Percentiles rank a stretch among this genome's conserved stretches.
These are phyloP conservation scores for Aspergillus hortae DNA, from an alignment of 2,329 filamentous ascomycete species.

Conservation along the genomic window DNA sequence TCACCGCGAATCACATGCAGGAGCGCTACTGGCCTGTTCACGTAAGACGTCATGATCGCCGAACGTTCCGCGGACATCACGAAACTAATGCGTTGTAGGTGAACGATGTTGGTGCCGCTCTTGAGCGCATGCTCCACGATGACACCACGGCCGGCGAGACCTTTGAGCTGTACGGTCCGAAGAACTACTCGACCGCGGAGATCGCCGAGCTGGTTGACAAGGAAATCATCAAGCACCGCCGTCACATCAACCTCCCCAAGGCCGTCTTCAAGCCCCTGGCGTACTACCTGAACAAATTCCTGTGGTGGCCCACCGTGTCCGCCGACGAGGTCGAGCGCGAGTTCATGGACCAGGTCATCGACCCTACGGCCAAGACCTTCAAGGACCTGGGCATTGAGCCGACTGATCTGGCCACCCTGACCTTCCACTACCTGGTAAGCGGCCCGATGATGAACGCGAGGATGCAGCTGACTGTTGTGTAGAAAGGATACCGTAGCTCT, in stretches of 20 bases:
- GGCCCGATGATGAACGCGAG: neutral
- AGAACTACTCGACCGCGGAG: slow-evolving; percentile 83
- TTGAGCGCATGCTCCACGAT: slow-evolving; percentile 87
- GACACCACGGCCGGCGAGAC: slow-evolving; percentile 88
- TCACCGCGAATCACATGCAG: slow-evolving; percentile 91
- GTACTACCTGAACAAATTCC: slow-evolving; percentile 68
- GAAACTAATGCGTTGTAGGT: slow-evolving; percentile 49
- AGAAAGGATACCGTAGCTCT: slow-evolving; percentile 88
- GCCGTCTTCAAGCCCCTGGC: slow-evolving; percentile 71
- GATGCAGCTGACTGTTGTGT: slow-evolving; percentile 18
- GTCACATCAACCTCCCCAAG: slow-evolving; percentile 90
- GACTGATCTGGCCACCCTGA: slow-evolving; percentile 78
- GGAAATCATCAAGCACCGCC: slow-evolving; percentile 85
- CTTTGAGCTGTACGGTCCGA: slow-evolving; percentile 90
- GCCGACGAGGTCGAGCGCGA: slow-evolving; percentile 86
- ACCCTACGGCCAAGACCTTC: slow-evolving; percentile 89
- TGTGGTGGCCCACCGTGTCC: slow-evolving; percentile 87
- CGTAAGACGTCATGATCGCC: slow-evolving; percentile 46
- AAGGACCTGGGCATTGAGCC: slow-evolving; percentile 88
- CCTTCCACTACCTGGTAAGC: slow-evolving; percentile 88
- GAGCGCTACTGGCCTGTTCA: slow-evolving; percentile 90
- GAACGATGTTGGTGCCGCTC: slow-evolving; percentile 83
- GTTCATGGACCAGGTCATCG: slow-evolving; percentile 89
- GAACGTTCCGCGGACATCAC: slow-evolving; percentile 7
- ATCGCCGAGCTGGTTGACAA: slow-evolving; percentile 83